Evolutionary conservation across 805 yeast species (phyloP).

Genomic region (Dipodascus geniculatus): DNA sequence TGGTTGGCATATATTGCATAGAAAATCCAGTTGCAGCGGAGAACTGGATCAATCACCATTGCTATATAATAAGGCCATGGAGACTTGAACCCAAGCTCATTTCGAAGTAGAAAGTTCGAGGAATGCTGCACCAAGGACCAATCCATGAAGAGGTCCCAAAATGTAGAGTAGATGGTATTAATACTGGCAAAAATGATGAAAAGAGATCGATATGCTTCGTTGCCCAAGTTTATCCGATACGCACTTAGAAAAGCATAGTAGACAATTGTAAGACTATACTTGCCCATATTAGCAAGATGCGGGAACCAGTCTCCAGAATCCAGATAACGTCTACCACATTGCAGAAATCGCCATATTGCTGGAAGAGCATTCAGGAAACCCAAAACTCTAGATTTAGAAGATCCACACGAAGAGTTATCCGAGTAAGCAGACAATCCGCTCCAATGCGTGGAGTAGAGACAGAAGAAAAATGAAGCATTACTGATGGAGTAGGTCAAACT

Average conservation of each 20-base stretch:
- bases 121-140: conserved; percentile 78
- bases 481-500: conserved; percentile 82
- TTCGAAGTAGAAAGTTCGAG: conserved; percentile 48
- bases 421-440: conserved; percentile 22
- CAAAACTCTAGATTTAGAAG: conserved; percentile 53
- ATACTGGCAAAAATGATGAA: conserved; percentile 65
- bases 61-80: conserved; percentile 62
- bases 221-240: conserved; percentile 51
- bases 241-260: conserved; percentile 67
- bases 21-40: conserved; percentile 87
- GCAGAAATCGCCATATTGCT: conserved; percentile 79
- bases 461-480: conserved; percentile 73
- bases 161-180: conserved; percentile 55
- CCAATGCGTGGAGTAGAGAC: conserved; percentile 71
- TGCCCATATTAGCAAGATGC: conserved; percentile 78
- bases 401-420: conserved; percentile 13
- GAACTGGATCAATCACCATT: conserved; percentile 55
- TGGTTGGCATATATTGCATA: conserved; percentile 68
- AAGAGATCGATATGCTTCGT: conserved; percentile 33
- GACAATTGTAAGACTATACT: conserved; percentile 54
- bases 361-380: conserved; percentile 84
- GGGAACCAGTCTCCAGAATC: conserved; percentile 97
- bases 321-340: conserved; percentile 80
- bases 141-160: conserved; percentile 94
- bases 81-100: conserved; percentile 51